phyloP scores from a whole-genome alignment of 75 land plant genomes.

The Isoetes taiwanensis region DNA sequence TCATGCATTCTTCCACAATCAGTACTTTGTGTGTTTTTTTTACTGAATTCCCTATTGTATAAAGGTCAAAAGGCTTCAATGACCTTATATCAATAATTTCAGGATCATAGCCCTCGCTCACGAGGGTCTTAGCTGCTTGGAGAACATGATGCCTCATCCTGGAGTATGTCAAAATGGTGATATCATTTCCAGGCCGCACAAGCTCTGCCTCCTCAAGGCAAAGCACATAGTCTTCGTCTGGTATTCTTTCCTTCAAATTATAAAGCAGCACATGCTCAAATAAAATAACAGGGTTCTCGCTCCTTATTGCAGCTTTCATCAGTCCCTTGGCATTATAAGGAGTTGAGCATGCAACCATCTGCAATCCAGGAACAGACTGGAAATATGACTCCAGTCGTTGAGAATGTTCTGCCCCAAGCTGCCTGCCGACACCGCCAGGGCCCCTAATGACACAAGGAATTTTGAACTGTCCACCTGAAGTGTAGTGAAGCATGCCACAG shows the following conservation, averaged over 20 bases:
- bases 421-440: conserved; percentile 95
- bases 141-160: conserved; percentile 94
- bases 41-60: conserved; percentile 82
- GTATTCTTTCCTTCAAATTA: conserved; percentile 89
- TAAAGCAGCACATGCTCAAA: conserved; percentile 92
- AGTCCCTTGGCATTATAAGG: conserved; percentile 97
- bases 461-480: conserved; percentile 92
- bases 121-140: conserved; percentile 88
- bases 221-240: conserved; percentile 83
- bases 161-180: conserved; percentile 88
- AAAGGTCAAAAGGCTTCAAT: conserved; percentile 82
- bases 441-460: conserved; percentile 88
- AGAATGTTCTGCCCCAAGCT: conserved; percentile 96
- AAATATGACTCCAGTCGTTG: conserved; percentile 94
- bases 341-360: conserved; percentile 97
- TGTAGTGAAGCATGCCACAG: conserved; percentile 98
- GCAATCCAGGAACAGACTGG: conserved; percentile 94
- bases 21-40: conserved; percentile 93
- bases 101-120: conserved; percentile 88
- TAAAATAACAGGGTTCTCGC: conserved; percentile 95
- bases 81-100: conserved; percentile 96
- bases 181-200: conserved; percentile 86
- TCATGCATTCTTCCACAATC: conserved; percentile 98
- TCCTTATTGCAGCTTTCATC: conserved; percentile 95
- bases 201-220: conserved; percentile 91